Evolutionary conservation across 441 rosid species (phyloP), one percentile per base, ranked within the genome.

Genomic region (Brassica balearica): DNA sequence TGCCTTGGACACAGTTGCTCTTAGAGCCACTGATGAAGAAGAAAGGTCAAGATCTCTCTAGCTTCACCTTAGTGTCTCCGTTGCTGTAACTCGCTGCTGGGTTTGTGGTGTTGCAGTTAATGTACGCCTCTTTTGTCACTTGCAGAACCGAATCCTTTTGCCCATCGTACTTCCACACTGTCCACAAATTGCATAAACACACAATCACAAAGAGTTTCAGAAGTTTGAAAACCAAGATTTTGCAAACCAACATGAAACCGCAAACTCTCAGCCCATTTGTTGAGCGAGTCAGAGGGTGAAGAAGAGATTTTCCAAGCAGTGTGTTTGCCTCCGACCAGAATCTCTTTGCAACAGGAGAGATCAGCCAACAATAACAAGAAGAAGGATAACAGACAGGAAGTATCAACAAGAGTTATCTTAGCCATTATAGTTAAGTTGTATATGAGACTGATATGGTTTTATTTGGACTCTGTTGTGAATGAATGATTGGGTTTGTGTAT

Each of bases 21-120:
- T 87, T 80, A 0, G 87, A 92, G 71, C 97, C 99, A 25, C 96
- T 96, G 66, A 95, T 89, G 87, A 92, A 96, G 73, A 82, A 96
- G 86, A 75, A 87, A 0, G 97, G 83, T 23, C 97, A 97, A 2
- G 93, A 81, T 63, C 82, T 67, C 15, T 84, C 86, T 2, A 96
- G 88, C 88, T 82, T 80, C 83, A 96, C 91, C 71, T 87, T 92
- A 2, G 92, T 88, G 78, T 86, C 86, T 11, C 97, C 97, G 34
- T 86, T 89, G 41, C 84, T 91, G 90, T 86, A 85, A 74, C 83
- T 89, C 7, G 82, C 84, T 25, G 88, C 78, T 20, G 97, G 97
- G 65, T 72, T 83, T 17, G 92, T 55, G 0, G 85, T 85, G 71
- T 88, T 93, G 87, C 98, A 96, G 84, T 29, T 83, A 5, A 83